These are phyloP conservation scores for Cyanophora paradoxa DNA, from an alignment of 78 protist genomes.

Conservation along the genomic window DNA sequence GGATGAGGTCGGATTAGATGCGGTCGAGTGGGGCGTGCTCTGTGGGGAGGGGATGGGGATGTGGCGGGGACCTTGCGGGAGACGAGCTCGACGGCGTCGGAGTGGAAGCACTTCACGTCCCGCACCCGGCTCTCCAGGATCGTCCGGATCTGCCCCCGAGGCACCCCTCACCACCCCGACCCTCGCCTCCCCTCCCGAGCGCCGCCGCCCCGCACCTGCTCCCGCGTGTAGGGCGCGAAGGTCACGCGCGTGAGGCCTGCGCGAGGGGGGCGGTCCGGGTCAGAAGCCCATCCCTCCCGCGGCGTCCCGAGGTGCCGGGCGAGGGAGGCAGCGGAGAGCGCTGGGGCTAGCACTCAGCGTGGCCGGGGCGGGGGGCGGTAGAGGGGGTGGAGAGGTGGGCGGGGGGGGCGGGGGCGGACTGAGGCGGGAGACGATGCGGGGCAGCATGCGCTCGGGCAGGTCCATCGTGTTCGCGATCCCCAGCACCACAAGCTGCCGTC, in stretches of 20 bases:
- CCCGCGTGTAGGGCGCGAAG: constrained; percentile 21
- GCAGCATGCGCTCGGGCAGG: constrained; percentile 44
- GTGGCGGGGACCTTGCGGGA: constrained; percentile 42
- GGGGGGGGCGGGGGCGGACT: too few species aligned
- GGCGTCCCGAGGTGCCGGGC: too few species aligned
- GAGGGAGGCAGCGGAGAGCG: too few species aligned
- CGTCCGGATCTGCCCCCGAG: neutral
- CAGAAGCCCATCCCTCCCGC: too few species aligned
- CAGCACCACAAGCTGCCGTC: neutral
- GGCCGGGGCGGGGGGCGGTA: too few species aligned
- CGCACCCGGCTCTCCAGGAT: neutral
- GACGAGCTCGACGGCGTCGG: constrained; percentile 26
- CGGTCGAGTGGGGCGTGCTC: too few species aligned
- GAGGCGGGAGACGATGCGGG: constrained; percentile 3
- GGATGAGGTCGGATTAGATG: too few species aligned
- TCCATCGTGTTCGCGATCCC: constrained; percentile 56
- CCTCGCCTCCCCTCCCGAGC: neutral
- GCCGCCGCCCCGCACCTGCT: constrained; percentile 12
- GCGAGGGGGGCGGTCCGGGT: too few species aligned
- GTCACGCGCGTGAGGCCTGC: constrained; percentile 17
- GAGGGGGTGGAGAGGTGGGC: too few species aligned
- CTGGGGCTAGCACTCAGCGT: too few species aligned
- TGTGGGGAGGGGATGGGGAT: too few species aligned
- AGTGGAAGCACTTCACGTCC: constrained; percentile 13
- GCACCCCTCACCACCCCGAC: neutral